Base-by-base conservation (phyloP, 108 stramenopile species). In the Nitzschia palea region DNA sequence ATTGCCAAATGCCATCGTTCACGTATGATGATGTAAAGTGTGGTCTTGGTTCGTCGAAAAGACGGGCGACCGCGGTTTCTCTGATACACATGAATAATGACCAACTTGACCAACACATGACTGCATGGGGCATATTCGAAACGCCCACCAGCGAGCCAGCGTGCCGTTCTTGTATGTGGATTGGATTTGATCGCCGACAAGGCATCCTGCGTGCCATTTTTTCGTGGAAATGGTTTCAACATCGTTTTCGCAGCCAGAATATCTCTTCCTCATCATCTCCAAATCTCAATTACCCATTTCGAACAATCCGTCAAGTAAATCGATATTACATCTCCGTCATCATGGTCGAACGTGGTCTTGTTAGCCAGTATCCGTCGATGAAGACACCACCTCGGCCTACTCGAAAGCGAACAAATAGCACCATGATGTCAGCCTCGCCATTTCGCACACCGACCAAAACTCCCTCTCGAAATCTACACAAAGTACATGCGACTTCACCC, bases 381-480 rank as follows among this genome's bases (percentile, higher is more conserved):
- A 74, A 74, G 43, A 67, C 73, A 4, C 73, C 73, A 14, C 73
- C 73, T 26, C 47, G 73, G 40, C 36, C 65, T 12, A 32, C 29
- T 6, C 45, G 47, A 61, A 74, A 65, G 30, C 58, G 73, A 3
- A 44, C 45, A 26, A 35, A 62, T 33, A 44, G 52, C 36, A 55
- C 45, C 3, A 3, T 36, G 22, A 12, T 63, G 25, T 52, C 73
- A 2, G 4, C 67, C 20, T 53, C 73, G 34, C 73, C 73, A 12
- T 76, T 74, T 61, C 66, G 59, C 34, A 62, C 73, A 45, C 73
- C 72, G 0, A 52, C 72, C 33, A 73, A 53, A 45, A 67, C 67
- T 31, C 53, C 74, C 12, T 6, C 45, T 30, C 47, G 51, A 17
- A 76, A 58, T 32, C 15, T 54, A 12, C 31, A 36, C 17, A 66